Conservation (phyloP, 805 yeast genomes). For the Cyberlindnera euphorbiiphila region DNA sequence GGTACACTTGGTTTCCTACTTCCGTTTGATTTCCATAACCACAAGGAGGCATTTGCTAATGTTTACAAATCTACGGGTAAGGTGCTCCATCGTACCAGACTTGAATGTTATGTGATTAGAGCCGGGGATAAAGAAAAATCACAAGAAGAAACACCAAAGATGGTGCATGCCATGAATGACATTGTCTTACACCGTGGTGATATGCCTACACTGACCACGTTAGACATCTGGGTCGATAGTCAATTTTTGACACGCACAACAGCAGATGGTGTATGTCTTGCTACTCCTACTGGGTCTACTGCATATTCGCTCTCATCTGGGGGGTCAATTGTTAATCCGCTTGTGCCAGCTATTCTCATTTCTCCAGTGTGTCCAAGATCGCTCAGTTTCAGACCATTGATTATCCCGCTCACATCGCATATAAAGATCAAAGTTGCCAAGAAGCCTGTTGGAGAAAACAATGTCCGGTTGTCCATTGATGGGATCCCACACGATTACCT, state of each 20-base stretch:
- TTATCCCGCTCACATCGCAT: slow-evolving; percentile 75
- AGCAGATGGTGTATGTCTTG: slow-evolving; percentile 82
- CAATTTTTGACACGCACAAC: slow-evolving; percentile 84
- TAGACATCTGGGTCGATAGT: slow-evolving; percentile 83
- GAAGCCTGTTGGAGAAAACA: slow-evolving; percentile 36
- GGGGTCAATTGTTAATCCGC: slow-evolving; percentile 89
- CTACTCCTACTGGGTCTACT: slow-evolving; percentile 95
- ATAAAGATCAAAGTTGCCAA: slow-evolving; percentile 57
- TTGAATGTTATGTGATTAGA: slow-evolving; percentile 66
- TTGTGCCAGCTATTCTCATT: slow-evolving; percentile 73
- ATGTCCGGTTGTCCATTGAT: slow-evolving; percentile 70
- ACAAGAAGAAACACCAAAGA: slow-evolving; percentile 19
- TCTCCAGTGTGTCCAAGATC: slow-evolving; percentile 94
- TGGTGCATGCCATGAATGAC: slow-evolving; percentile 88
- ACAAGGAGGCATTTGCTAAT: slow-evolving; percentile 53
- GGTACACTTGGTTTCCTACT: slow-evolving; percentile 88
- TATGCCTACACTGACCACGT: slow-evolving; percentile 76
- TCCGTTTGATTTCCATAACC: slow-evolving; percentile 76
- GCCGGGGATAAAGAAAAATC: background rate
- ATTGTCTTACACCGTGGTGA: slow-evolving; percentile 84
- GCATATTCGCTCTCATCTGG: slow-evolving; percentile 89
- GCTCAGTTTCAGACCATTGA: slow-evolving; percentile 82
- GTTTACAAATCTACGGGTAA: slow-evolving; percentile 67
- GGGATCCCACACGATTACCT: slow-evolving; percentile 75
- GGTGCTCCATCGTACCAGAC: slow-evolving; percentile 71